A percentile compares a stretch with the other conserved stretches of the same genome.
phyloP scores from a whole-genome alignment of 345 rosid species.

The Citrus maxima region DNA sequence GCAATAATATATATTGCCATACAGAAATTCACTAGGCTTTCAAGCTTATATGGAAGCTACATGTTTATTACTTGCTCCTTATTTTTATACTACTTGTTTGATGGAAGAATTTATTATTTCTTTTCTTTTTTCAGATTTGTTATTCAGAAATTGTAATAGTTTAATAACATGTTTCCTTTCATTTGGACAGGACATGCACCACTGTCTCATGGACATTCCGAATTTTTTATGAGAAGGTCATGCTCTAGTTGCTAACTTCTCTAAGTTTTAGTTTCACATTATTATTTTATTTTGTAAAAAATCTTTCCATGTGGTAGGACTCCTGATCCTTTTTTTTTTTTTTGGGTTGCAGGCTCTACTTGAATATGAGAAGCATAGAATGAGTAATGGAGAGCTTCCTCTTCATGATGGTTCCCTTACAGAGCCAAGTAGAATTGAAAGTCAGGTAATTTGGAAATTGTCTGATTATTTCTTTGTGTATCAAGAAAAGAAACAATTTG shows the following conservation, averaged over 20 bases:
- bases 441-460: conserved; percentile 36
- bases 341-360: conserved; percentile 44
- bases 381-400: conserved; percentile 47
- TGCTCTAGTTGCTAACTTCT: conserved; percentile 9
- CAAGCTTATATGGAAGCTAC: neutral
- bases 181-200: conserved; percentile 58
- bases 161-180: neutral
- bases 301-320: neutral
- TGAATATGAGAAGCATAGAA: conserved; percentile 63
- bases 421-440: conserved; percentile 42
- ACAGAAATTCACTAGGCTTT: neutral
- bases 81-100: neutral
- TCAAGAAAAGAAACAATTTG: neutral
- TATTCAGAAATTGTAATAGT: neutral
- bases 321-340: neutral
- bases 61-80: neutral
- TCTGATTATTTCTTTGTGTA: neutral
- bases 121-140: neutral
- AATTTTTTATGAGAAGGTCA: conserved; percentile 67
- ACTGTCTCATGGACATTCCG: conserved; percentile 79
- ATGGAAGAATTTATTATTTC: neutral
- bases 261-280: neutral
- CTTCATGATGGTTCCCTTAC: conserved; percentile 31
- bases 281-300: neutral
- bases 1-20: neutral